Evolutionary conservation across 495 filamentous ascomycete species (phyloP).

Genomic region (Penicillium paxilli): DNA sequence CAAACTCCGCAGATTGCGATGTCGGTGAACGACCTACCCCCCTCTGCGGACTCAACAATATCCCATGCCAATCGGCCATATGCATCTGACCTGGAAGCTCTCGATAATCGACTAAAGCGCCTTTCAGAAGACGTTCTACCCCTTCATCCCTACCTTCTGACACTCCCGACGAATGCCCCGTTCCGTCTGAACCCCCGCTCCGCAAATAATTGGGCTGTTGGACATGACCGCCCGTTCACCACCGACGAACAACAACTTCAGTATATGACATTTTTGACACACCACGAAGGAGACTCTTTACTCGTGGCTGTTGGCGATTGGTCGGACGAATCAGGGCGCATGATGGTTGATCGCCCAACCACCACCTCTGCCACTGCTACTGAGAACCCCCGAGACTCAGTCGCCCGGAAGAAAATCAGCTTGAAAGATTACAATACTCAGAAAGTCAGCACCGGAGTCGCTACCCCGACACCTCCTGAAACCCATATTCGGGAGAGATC

Average conservation of each 20-base stretch:
- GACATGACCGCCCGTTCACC: conserved; percentile 46
- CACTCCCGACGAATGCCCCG: conserved; percentile 45
- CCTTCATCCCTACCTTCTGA: conserved; percentile 49
- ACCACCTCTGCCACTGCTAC: conserved; percentile 36
- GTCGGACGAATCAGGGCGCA: conserved; percentile 50
- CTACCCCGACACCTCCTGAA: conserved; percentile 24
- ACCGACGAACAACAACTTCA: conserved; percentile 52
- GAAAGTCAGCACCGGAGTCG: conserved; percentile 29
- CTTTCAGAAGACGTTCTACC: conserved; percentile 50
- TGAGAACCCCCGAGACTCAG: conserved; percentile 20
- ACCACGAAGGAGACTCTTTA: conserved; percentile 47
- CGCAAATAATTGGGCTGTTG: conserved; percentile 51
- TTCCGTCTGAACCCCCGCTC: conserved; percentile 40
- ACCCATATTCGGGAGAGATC: conserved; percentile 13
- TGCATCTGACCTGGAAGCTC: conserved; percentile 30
- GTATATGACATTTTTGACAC: conserved; percentile 55
- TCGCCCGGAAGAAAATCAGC: conserved; percentile 51
- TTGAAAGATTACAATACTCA: conserved; percentile 52
- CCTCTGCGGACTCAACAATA: conserved; percentile 29
- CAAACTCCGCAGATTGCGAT: conserved; percentile 40
- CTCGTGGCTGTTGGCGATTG: conserved; percentile 51
- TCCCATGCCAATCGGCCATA: conserved; percentile 19
- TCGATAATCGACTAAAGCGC: conserved; percentile 42
- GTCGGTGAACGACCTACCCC: conserved; percentile 44
- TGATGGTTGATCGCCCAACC: conserved; percentile 42